Percentiles rank a stretch among this genome's conserved stretches.
Conservation (phyloP, 169 alveolate genomes). For the Cryptosporidium ryanae region DNA sequence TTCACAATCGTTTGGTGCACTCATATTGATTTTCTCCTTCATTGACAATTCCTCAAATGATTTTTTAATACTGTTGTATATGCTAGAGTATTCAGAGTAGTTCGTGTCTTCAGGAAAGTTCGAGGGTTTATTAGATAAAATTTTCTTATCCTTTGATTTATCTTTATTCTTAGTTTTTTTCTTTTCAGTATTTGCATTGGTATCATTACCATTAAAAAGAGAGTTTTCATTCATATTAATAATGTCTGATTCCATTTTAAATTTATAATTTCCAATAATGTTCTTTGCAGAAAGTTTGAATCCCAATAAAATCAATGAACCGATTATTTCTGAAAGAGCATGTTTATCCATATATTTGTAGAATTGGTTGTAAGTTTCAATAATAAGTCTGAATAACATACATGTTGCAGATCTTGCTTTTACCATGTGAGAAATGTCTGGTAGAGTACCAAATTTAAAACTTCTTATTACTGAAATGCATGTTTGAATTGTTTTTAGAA, state of each 20-base stretch:
- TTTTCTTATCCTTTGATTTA: constrained; percentile 22
- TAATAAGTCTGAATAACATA: constrained; percentile 55
- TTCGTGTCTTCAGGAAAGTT: constrained; percentile 46
- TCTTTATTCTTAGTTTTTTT: constrained; percentile 15
- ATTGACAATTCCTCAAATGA: constrained; percentile 15
- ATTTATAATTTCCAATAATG: constrained; percentile 17
- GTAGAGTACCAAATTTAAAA: constrained; percentile 67
- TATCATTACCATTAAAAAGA: background rate
- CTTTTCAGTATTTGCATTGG: constrained; percentile 4
- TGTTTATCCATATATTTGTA: constrained; percentile 30
- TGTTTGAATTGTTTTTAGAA: constrained; percentile 42
- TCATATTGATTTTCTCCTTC: constrained; percentile 24
- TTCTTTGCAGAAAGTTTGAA: constrained; percentile 40
- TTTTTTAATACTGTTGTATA: constrained; percentile 33
- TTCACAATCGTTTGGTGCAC: constrained; percentile 27
- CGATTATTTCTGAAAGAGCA: constrained; percentile 32
- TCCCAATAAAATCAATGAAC: constrained; percentile 9
- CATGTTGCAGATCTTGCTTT: constrained; percentile 69
- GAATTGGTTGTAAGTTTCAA: constrained; percentile 57
- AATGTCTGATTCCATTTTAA: constrained; percentile 51
- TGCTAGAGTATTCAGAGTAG: constrained; percentile 24
- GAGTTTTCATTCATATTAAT: background rate
- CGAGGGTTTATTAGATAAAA: constrained; percentile 1
- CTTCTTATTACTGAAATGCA: constrained; percentile 39
- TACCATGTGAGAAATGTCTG: constrained; percentile 48